These are phyloP conservation scores for Trichomonas vaginalis DNA, from an alignment of 208 protist species.

Conservation along the genomic window DNA sequence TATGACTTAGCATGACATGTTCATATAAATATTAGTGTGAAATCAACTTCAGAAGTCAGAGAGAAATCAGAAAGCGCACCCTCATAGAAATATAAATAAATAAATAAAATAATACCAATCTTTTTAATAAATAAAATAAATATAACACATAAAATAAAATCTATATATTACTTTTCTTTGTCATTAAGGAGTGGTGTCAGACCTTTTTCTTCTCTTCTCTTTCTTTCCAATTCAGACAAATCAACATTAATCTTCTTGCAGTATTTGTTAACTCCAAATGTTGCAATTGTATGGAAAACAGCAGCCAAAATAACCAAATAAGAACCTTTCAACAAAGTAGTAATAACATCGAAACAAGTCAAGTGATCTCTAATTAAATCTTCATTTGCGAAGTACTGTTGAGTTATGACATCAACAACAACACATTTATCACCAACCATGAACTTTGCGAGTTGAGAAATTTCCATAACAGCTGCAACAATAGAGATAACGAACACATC, in stretches of 20 bases:
- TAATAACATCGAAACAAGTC: not conserved
- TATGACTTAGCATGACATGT: too few species aligned
- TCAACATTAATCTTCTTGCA: not conserved
- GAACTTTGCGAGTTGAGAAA: constrained; percentile 65
- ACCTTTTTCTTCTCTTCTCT: not conserved
- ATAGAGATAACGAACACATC: constrained; percentile 65
- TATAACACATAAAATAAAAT: too few species aligned
- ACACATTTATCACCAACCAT: constrained; percentile 51
- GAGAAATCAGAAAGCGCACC: too few species aligned
- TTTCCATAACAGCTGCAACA: constrained; percentile 60
- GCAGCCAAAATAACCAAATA: not conserved
- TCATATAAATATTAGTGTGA: too few species aligned
- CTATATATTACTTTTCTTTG: too few species aligned
- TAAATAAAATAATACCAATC: too few species aligned
- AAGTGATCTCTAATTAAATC: not conserved
- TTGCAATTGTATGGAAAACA: not conserved
- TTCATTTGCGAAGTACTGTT: constrained; percentile 15
- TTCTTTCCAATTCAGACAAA: not conserved
- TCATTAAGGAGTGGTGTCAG: not conserved
- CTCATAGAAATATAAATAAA: too few species aligned
- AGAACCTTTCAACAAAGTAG: not conserved
- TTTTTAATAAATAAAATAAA: too few species aligned
- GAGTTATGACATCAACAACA: constrained; percentile 39
- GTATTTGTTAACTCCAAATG: not conserved
- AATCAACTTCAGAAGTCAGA: too few species aligned